Evolutionary conservation across 2,329 filamentous ascomycete genomes (phyloP).

Genomic region (Sphaerulina vaccinii): DNA sequence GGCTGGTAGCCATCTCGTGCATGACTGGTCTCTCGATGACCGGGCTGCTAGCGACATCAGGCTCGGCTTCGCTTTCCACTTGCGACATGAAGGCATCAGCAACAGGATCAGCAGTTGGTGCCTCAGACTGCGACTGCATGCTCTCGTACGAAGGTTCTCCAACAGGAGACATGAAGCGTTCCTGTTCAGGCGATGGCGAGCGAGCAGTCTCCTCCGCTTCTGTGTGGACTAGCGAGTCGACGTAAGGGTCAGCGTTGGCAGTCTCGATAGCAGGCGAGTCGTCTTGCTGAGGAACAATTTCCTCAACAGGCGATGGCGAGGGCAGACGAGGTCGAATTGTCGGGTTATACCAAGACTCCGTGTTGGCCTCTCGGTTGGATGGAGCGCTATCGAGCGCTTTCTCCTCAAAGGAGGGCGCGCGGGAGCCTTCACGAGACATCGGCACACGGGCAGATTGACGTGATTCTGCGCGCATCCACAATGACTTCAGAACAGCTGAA

Average conservation of each 20-base stretch:
- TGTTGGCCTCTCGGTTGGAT: constrained; percentile 7
- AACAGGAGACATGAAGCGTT: neutral
- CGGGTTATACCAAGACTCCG: constrained; percentile 13
- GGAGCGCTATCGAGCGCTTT: neutral
- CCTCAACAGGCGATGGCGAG: neutral
- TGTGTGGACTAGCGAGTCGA: constrained; percentile 7
- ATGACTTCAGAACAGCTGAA: constrained; percentile 3
- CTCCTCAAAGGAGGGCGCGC: constrained; percentile 10
- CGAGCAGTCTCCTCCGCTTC: neutral
- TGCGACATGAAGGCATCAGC: constrained; percentile 10
- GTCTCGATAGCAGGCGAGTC: neutral
- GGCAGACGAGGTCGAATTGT: constrained; percentile 5
- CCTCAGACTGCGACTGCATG: constrained; percentile 8
- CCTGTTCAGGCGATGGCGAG: neutral
- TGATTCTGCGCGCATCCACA: constrained; percentile 10
- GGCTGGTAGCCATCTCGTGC: neutral
- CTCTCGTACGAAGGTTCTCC: constrained; percentile 3
- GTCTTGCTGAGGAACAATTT: neutral
- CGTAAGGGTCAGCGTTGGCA: constrained; percentile 2
- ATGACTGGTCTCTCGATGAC: neutral
- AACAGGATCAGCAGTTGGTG: constrained; percentile 1
- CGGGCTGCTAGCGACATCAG: neutral
- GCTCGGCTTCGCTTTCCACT: neutral
- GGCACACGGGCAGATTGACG: constrained; percentile 8
- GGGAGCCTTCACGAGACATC: constrained; percentile 8